Evolutionary conservation across 2,329 filamentous ascomycete species (phyloP).

Genomic region (Talaromyces sp.): DNA sequence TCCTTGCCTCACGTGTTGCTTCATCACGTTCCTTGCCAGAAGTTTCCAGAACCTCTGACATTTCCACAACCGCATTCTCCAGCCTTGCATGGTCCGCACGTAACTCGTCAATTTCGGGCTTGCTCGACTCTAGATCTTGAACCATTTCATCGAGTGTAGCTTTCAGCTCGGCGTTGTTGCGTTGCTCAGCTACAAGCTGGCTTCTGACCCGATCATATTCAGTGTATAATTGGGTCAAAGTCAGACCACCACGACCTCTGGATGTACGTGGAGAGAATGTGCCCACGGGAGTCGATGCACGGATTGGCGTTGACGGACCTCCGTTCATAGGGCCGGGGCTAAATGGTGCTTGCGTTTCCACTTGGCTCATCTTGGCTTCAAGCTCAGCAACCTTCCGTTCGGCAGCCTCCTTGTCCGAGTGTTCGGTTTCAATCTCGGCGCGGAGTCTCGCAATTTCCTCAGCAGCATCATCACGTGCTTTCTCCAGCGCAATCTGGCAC

Average conservation of each 20-base stretch:
- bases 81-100: conserved; percentile 76
- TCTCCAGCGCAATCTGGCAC: conserved; percentile 54
- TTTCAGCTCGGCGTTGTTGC: conserved; percentile 69
- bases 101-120: conserved; percentile 83
- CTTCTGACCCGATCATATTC: conserved; percentile 62
- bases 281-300: conserved; percentile 48
- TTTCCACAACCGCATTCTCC: conserved; percentile 74
- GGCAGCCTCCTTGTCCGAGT: conserved; percentile 58
- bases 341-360: conserved; percentile 52
- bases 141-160: conserved; percentile 82
- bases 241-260: conserved; percentile 53
- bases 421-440: conserved; percentile 55
- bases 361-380: conserved; percentile 59
- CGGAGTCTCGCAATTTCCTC: conserved; percentile 54
- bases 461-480: conserved; percentile 60
- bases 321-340: conserved; percentile 51
- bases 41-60: conserved; percentile 78
- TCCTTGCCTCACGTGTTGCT: conserved; percentile 73
- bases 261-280: conserved; percentile 54
- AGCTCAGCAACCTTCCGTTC: conserved; percentile 63
- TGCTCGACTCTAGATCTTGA: conserved; percentile 75
- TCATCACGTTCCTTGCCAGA: conserved; percentile 75
- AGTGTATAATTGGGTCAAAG: conserved; percentile 61
- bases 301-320: conserved; percentile 47
- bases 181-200: conserved; percentile 69